These are phyloP conservation scores for Elsinoe batatas DNA, from an alignment of 2,329 filamentous ascomycete species.

Conservation along the genomic window DNA sequence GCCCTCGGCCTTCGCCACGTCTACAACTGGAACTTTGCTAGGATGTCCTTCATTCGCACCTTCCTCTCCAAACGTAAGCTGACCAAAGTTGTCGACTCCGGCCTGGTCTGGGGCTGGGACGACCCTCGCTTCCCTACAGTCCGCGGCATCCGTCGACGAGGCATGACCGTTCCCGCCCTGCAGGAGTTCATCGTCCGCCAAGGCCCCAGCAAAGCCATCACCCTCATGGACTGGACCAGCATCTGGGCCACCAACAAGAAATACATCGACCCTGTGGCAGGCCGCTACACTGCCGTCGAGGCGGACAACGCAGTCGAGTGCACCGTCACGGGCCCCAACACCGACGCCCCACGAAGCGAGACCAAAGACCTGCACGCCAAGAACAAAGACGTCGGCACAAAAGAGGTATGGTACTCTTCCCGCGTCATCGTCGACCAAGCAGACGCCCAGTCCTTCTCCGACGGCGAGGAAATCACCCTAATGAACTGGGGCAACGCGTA, in stretches of 20 bases:
- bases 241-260: constrained; percentile 42
- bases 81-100: constrained; percentile 65
- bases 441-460: constrained; percentile 70
- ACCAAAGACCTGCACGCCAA: constrained; percentile 83
- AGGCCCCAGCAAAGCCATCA: constrained; percentile 68
- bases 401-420: constrained; percentile 71
- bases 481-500: constrained; percentile 96
- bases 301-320: constrained; percentile 62
- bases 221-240: constrained; percentile 68
- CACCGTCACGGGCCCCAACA: constrained; percentile 11
- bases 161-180: constrained; percentile 64
- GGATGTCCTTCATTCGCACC: constrained; percentile 71
- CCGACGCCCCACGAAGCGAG: constrained; percentile 45
- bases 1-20: constrained; percentile 63
- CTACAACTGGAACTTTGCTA: constrained; percentile 71
- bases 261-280: constrained; percentile 35
- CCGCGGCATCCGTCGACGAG: constrained; percentile 62
- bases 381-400: constrained; percentile 73
- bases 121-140: constrained; percentile 75
- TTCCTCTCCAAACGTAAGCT: constrained; percentile 76
- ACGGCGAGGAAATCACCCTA: constrained; percentile 83
- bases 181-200: constrained; percentile 74
- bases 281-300: constrained; percentile 45
- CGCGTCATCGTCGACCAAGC: constrained; percentile 75
- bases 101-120: constrained; percentile 69